phyloP scores from a whole-genome alignment of 2,329 filamentous ascomycete species.

The Xylaria sp. region DNA sequence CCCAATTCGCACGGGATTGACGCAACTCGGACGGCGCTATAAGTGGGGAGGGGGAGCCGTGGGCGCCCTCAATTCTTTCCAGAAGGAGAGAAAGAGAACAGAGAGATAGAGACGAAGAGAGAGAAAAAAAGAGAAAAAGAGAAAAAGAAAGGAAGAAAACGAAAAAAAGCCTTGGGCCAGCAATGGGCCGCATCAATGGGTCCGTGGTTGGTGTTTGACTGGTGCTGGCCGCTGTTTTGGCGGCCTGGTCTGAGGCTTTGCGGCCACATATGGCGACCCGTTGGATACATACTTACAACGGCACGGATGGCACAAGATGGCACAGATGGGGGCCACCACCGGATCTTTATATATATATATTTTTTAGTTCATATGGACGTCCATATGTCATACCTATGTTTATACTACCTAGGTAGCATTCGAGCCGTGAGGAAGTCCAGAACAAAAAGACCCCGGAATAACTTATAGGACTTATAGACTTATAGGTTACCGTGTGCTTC shows the following conservation, averaged over 20 bases:
- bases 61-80: conserved; percentile 43
- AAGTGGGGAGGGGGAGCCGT: conserved; percentile 1
- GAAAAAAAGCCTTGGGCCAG: conserved; percentile 39
- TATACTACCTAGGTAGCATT: too few relatives aligned
- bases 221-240: conserved; percentile 39
- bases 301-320: too few relatives aligned
- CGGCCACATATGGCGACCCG: conserved; percentile 44
- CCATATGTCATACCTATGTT: too few relatives aligned
- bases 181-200: too few relatives aligned
- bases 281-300: too few relatives aligned
- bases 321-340: conserved; percentile 36
- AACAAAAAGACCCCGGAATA: too few relatives aligned
- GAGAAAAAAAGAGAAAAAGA: conserved; percentile 14
- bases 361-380: too few relatives aligned
- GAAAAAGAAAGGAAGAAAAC: conserved; percentile 27
- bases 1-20: conserved; percentile 33
- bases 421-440: conserved; percentile 12
- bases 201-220: too few relatives aligned
- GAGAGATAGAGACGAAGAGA: too few relatives aligned
- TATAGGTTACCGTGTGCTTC: too few relatives aligned
- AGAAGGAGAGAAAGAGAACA: conserved; percentile 28
- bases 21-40: conserved; percentile 10
- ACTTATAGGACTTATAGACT: too few relatives aligned
- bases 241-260: conserved; percentile 45
- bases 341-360: too few relatives aligned